Evolutionary conservation across 2,329 filamentous ascomycete genomes (phyloP).

Genomic region (Epichloe gansuensis): DNA sequence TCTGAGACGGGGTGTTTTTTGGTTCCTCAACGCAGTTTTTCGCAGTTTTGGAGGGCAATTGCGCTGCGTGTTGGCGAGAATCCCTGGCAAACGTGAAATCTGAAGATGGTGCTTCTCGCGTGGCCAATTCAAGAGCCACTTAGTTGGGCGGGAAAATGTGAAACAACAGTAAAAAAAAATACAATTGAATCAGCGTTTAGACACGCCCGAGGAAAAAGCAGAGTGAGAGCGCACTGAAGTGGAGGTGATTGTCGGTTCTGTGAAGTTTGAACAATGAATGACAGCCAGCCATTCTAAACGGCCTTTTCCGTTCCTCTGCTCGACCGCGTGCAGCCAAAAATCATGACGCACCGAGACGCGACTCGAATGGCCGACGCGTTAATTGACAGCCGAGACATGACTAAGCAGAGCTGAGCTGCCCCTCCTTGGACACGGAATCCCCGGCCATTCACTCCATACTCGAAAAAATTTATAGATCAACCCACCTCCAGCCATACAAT

Average conservation of each 20-base stretch:
- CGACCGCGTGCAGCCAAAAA: slow-evolving; percentile 6
- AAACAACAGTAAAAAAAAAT: not conserved
- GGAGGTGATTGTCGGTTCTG: not conserved
- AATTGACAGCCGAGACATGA: not conserved
- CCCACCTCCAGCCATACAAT: too few relatives aligned
- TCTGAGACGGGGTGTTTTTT: too few relatives aligned
- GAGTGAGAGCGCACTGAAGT: slow-evolving; percentile 1
- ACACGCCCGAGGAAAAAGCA: not conserved
- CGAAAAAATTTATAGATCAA: not conserved
- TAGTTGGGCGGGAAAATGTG: not conserved
- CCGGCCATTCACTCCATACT: not conserved
- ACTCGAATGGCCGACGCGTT: slow-evolving; percentile 12
- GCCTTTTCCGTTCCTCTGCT: too few relatives aligned
- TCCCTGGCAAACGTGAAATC: not conserved
- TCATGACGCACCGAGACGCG: slow-evolving; percentile 20
- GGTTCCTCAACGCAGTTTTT: not conserved
- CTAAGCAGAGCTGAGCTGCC: slow-evolving; percentile 1
- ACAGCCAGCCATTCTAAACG: not conserved
- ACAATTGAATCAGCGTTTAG: not conserved
- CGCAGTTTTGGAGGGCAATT: not conserved
- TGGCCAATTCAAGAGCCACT: not conserved
- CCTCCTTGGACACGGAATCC: not conserved
- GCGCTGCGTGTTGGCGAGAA: not conserved
- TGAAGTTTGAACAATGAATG: not conserved
- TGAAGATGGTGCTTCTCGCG: not conserved